phyloP scores from a whole-genome alignment of 2,329 filamentous ascomycete genomes.

The Aspergillus bombycis region DNA sequence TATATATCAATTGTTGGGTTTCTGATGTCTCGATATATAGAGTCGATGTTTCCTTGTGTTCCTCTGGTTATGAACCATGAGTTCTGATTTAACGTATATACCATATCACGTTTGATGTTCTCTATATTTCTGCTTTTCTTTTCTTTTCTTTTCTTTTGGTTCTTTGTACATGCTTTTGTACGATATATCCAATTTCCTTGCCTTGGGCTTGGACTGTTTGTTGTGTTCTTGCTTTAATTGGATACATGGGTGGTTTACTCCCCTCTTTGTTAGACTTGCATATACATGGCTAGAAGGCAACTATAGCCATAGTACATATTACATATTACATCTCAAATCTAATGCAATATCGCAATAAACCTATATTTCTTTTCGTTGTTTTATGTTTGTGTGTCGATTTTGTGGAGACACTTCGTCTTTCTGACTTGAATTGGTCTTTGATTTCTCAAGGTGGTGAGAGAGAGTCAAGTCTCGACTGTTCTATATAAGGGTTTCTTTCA shows the following conservation, averaged over 20 bases:
- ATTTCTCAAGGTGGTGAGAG: background rate
- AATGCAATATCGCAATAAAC: background rate
- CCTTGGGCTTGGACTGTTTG: background rate
- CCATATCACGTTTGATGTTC: background rate
- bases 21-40: background rate
- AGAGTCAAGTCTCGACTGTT: background rate
- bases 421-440: background rate
- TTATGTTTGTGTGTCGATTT: background rate
- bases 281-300: background rate
- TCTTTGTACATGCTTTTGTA: background rate
- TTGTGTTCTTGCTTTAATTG: background rate
- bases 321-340: background rate
- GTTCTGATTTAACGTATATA: background rate
- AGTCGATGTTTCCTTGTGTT: background rate
- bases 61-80: constrained; percentile 1
- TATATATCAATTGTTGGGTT: background rate
- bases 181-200: background rate
- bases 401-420: background rate
- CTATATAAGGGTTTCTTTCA: background rate
- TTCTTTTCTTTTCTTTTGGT: background rate
- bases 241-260: background rate
- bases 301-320: background rate
- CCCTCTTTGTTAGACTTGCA: background rate
- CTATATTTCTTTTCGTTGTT: background rate
- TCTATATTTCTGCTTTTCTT: background rate